These are phyloP conservation scores for Parasarocladium wereldwijsianum DNA, from an alignment of 2,329 filamentous ascomycete species.

Conservation along the genomic window DNA sequence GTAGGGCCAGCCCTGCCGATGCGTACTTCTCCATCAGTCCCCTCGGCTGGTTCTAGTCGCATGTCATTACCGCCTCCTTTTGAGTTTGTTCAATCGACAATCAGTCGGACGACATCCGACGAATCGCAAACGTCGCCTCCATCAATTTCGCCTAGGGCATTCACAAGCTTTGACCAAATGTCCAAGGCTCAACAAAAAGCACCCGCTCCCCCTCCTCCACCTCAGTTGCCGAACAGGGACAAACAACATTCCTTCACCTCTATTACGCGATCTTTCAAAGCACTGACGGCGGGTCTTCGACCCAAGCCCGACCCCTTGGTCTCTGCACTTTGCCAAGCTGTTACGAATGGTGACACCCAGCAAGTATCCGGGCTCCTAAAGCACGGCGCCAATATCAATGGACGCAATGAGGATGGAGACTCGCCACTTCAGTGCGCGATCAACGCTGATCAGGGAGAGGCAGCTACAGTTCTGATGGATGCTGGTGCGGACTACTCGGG, in stretches of 20 bases:
- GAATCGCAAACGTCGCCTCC: background rate
- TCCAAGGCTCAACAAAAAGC: too few species aligned
- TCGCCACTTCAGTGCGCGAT: slow-evolving; percentile 20
- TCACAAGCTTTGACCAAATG: too few species aligned
- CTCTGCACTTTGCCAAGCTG: slow-evolving; percentile 20
- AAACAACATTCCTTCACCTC: slow-evolving; percentile 10
- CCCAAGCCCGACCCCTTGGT: slow-evolving; percentile 22
- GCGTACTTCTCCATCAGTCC: slow-evolving; percentile 6
- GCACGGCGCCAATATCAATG: slow-evolving; percentile 21
- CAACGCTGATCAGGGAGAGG: slow-evolving; percentile 14
- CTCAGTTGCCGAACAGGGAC: slow-evolving; percentile 2
- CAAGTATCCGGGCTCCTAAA: slow-evolving; percentile 18
- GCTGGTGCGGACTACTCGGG: slow-evolving; percentile 15
- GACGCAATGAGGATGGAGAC: slow-evolving; percentile 19
- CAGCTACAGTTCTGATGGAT: slow-evolving; percentile 17
- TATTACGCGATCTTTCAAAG: slow-evolving; percentile 19
- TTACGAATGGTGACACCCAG: slow-evolving; percentile 15
- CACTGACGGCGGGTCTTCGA: slow-evolving; percentile 16
- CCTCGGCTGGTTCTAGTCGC: background rate
- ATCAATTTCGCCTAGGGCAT: background rate
- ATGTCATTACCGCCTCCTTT: background rate
- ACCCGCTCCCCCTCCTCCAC: background rate
- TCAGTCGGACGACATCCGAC: background rate
- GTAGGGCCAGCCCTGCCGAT: background rate
- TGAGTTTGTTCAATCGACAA: background rate